Evolutionary conservation across 2,329 filamentous ascomycete species (phyloP).

Genomic region (Cephalotrichum gorgonifer): DNA sequence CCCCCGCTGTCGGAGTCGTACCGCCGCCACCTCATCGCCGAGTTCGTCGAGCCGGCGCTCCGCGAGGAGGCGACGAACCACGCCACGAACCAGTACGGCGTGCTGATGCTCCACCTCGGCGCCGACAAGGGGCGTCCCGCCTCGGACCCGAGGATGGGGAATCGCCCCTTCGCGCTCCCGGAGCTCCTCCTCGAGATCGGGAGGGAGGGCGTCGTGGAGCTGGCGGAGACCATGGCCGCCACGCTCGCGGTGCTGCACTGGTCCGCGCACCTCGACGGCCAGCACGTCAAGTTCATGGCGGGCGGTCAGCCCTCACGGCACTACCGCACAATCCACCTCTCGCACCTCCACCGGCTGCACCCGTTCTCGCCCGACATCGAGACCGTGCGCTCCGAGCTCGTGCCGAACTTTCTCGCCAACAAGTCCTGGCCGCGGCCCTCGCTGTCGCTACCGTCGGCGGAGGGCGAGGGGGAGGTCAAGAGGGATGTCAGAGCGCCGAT

Average conservation of each 20-base stretch:
- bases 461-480: not conserved
- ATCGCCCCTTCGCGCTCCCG: not conserved
- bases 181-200: not conserved
- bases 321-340: not conserved
- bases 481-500: not conserved
- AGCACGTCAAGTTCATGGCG: not conserved
- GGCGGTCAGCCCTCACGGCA: not conserved
- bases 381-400: not conserved
- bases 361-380: not conserved
- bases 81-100: slow-evolving; percentile 1
- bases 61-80: not conserved
- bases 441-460: not conserved
- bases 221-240: slow-evolving; percentile 2
- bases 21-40: not conserved
- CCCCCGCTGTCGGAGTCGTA: not conserved
- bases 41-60: not conserved
- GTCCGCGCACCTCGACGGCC: not conserved
- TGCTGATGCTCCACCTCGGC: not conserved
- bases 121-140: not conserved
- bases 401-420: not conserved
- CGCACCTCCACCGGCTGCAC: not conserved
- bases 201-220: not conserved
- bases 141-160: not conserved
- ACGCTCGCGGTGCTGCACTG: slow-evolving; percentile 4
- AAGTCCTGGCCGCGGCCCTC: not conserved